Percentiles rank a stretch among this genome's conserved stretches.
These are phyloP conservation scores for Ramaria rubella DNA, from an alignment of 768 basidiomycete genomes.

Conservation along the genomic window DNA sequence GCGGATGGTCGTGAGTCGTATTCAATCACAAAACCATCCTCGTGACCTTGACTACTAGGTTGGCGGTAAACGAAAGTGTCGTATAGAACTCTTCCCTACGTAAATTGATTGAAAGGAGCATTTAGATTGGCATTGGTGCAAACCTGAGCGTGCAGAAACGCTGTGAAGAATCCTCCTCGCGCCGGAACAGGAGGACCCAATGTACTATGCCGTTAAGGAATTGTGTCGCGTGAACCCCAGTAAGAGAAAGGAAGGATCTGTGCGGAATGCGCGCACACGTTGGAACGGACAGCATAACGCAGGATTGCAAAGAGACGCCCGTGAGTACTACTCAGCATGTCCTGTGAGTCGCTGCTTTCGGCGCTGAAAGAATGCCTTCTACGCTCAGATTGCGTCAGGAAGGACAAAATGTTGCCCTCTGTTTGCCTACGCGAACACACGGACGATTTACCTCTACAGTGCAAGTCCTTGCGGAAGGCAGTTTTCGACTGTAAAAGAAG, in stretches of 20 bases:
- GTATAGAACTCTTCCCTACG: slow-evolving; percentile 81
- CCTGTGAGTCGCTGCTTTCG: slow-evolving; percentile 67
- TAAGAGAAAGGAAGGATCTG: slow-evolving; percentile 65
- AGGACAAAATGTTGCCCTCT: slow-evolving; percentile 71
- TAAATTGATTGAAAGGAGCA: slow-evolving; percentile 2
- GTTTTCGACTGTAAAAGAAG: slow-evolving; percentile 89
- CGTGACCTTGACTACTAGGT: slow-evolving; percentile 31
- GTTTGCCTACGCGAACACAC: slow-evolving; percentile 74
- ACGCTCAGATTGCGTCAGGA: slow-evolving; percentile 81
- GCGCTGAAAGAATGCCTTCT: slow-evolving; percentile 82
- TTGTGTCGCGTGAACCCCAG: slow-evolving; percentile 70
- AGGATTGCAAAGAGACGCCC: not conserved
- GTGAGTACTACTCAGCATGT: slow-evolving; percentile 39
- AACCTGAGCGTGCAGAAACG: slow-evolving; percentile 77
- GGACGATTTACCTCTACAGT: slow-evolving; percentile 74
- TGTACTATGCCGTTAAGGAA: slow-evolving; percentile 79
- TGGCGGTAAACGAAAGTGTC: slow-evolving; percentile 81
- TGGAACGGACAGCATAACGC: slow-evolving; percentile 14
- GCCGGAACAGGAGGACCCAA: slow-evolving; percentile 38
- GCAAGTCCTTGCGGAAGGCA: slow-evolving; percentile 70
- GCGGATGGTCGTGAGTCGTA: slow-evolving; percentile 59
- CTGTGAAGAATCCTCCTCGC: slow-evolving; percentile 57
- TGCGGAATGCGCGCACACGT: slow-evolving; percentile 54
- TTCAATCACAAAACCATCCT: slow-evolving; percentile 60
- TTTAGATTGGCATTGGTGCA: slow-evolving; percentile 16